phyloP scores from a whole-genome alignment of 1,139 yeast genomes.

The Candida sp. region DNA sequence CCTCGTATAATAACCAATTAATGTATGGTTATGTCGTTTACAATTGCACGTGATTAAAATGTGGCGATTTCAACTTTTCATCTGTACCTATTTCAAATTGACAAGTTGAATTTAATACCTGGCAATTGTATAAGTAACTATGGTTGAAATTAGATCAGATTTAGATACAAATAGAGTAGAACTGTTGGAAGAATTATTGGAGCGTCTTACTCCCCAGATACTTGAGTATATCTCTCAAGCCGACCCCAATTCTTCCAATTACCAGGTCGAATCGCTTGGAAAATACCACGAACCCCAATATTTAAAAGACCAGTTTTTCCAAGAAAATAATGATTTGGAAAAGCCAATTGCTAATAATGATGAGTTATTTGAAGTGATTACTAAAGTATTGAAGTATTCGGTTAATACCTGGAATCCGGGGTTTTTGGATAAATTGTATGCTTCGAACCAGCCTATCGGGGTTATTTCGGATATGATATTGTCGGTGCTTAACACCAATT shows the following conservation, averaged over 20 bases:
- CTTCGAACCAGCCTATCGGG: conserved; percentile 83
- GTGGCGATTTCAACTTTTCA: no score
- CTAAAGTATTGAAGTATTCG: conserved; percentile 60
- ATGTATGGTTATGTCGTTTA: no score
- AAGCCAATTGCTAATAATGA: conserved; percentile 16
- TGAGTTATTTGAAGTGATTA: conserved; percentile 45
- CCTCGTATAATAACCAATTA: no score
- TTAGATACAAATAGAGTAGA: conserved; percentile 35
- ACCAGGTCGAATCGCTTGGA: conserved; percentile 31
- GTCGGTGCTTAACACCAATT: conserved; percentile 74
- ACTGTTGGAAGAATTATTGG: conserved; percentile 34
- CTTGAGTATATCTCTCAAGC: conserved; percentile 32
- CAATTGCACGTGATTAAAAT: no score
- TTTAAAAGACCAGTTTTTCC: conserved; percentile 23
- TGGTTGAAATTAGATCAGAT: conserved; percentile 10
- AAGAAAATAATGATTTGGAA: conserved; percentile 9
- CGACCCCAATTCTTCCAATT: conserved; percentile 25
- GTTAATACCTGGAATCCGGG: conserved; percentile 90
- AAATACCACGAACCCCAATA: conserved; percentile 33
- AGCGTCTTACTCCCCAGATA: conserved; percentile 32
- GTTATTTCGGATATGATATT: conserved; percentile 69
- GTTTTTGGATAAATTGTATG: conserved; percentile 79
- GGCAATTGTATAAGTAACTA: no score
- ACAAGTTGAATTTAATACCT: no score
- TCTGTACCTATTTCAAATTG: no score